Conservation (phyloP, 2,329 filamentous ascomycete genomes). For the Aspergillus sergii region DNA sequence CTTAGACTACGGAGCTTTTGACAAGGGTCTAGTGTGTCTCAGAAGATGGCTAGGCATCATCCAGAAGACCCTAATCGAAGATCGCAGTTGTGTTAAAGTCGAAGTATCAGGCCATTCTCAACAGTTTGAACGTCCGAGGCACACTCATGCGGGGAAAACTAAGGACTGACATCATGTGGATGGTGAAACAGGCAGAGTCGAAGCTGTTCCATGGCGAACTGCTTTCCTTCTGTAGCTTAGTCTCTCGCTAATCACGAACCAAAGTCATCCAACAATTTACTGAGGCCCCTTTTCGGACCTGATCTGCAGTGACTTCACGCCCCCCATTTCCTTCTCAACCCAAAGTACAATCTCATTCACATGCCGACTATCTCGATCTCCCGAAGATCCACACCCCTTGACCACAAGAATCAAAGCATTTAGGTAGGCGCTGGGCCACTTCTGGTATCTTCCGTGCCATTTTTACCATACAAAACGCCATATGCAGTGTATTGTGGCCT, state of each 20-base stretch:
- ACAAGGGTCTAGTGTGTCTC: background rate
- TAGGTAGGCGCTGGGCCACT: no score
- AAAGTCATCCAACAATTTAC: background rate
- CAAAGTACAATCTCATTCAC: background rate
- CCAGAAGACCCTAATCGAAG: background rate
- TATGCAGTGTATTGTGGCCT: no score
- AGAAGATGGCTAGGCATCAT: background rate
- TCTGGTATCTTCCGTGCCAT: no score
- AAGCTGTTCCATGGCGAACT: background rate
- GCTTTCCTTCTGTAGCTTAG: background rate
- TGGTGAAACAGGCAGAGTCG: background rate
- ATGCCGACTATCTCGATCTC: background rate
- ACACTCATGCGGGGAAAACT: background rate
- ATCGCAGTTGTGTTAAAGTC: background rate
- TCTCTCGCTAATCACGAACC: background rate
- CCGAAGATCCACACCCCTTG: background rate
- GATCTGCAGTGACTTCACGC: constrained; percentile 3
- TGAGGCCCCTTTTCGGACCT: background rate
- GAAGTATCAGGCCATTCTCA: background rate
- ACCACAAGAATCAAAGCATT: no score
- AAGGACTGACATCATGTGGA: background rate
- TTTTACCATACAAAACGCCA: no score
- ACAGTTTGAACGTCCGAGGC: background rate
- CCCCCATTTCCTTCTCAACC: background rate
- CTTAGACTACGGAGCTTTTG: background rate